Evolutionary conservation across 2,329 filamentous ascomycete species (phyloP).

Genomic region (Ophiosphaerella korrae): DNA sequence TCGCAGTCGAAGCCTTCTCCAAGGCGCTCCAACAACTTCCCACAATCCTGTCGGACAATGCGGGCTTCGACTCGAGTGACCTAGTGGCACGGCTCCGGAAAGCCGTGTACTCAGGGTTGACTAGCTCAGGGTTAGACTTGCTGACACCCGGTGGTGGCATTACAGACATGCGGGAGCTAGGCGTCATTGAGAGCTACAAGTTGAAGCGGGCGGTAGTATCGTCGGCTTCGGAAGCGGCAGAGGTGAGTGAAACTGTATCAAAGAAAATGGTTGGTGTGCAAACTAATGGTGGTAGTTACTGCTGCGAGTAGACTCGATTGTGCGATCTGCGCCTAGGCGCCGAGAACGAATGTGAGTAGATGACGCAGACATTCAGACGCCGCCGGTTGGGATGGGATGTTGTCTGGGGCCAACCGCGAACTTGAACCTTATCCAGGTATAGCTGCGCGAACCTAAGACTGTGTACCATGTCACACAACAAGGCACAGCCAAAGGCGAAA

Average conservation of each 20-base stretch:
- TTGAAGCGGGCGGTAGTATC: slow-evolving; percentile 97
- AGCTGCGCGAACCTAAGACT: slow-evolving; percentile 12
- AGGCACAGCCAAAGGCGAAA: slow-evolving; percentile 24
- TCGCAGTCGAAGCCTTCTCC: slow-evolving; percentile 90
- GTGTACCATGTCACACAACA: slow-evolving; percentile 34
- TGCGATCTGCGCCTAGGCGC: slow-evolving; percentile 85
- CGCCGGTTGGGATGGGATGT: neutral
- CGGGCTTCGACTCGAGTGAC: slow-evolving; percentile 92
- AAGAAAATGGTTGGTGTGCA: slow-evolving; percentile 2
- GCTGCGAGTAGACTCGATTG: slow-evolving; percentile 96
- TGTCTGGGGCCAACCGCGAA: neutral
- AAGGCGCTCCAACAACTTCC: slow-evolving; percentile 89
- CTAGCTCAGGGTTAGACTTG: slow-evolving; percentile 87
- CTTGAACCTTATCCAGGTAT: neutral
- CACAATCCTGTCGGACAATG: slow-evolving; percentile 96
- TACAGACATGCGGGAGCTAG: slow-evolving; percentile 91
- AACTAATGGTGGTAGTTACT: slow-evolving; percentile 67
- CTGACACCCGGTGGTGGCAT: slow-evolving; percentile 89
- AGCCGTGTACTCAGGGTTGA: slow-evolving; percentile 93
- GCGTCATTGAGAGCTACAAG: slow-evolving; percentile 98
- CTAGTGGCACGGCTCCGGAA: slow-evolving; percentile 89
- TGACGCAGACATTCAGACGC: neutral
- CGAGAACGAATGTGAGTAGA: slow-evolving; percentile 71
- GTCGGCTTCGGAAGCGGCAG: slow-evolving; percentile 92
- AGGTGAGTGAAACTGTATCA: slow-evolving; percentile 64